A percentile compares a stretch with the other conserved stretches of the same genome.
phyloP scores from a whole-genome alignment of 257 asterid genomes.

The Phtheirospermum japonicum region DNA sequence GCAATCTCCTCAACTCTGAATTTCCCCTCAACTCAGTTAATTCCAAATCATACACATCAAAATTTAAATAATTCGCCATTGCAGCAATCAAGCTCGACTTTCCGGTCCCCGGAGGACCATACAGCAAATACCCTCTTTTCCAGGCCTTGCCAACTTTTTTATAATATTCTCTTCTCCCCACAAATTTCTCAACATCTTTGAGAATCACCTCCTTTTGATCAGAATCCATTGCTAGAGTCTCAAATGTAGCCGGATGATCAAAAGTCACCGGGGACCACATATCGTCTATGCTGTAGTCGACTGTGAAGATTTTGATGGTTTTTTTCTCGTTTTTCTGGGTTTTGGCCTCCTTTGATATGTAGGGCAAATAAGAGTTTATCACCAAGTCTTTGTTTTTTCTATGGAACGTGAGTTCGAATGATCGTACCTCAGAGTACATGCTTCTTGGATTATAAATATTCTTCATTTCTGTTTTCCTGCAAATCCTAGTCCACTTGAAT shows the following conservation, averaged over 20 bases:
- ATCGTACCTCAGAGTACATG: constrained; percentile 46
- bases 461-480: constrained; percentile 21
- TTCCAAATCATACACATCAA: constrained; percentile 69
- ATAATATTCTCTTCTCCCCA: constrained; percentile 52
- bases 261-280: constrained; percentile 44
- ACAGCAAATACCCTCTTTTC: no score
- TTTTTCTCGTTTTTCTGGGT: constrained; percentile 39
- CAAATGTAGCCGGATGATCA: constrained; percentile 65
- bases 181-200: constrained; percentile 50
- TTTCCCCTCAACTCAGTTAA: constrained; percentile 47
- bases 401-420: constrained; percentile 63
- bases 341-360: constrained; percentile 31
- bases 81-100: constrained; percentile 81
- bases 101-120: constrained; percentile 83
- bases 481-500: constrained; percentile 56
- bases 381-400: constrained; percentile 39
- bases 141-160: constrained; percentile 66
- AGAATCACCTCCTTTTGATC: constrained; percentile 41
- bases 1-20: constrained; percentile 49
- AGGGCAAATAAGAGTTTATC: constrained; percentile 44
- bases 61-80: constrained; percentile 65
- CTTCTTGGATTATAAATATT: constrained; percentile 39
- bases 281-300: constrained; percentile 38
- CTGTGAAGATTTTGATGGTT: constrained; percentile 47
- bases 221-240: constrained; percentile 61